Percentiles rank a stretch among this genome's conserved stretches.
phyloP scores from a whole-genome alignment of 2,329 filamentous ascomycete genomes.

The Apiospora koreana region DNA sequence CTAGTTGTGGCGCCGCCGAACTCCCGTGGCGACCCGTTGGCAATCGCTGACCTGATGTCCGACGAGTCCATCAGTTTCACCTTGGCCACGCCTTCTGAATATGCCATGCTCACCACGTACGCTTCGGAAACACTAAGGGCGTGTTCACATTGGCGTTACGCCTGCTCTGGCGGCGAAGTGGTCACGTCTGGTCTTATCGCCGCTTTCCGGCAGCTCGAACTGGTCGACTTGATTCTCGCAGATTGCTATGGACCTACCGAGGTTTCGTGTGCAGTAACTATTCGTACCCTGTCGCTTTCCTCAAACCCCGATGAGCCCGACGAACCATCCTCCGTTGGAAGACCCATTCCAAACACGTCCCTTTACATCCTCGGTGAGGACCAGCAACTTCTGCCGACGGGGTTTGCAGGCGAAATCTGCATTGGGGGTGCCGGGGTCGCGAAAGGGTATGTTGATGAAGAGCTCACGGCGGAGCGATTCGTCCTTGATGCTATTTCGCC shows the following conservation, averaged over 20 bases:
- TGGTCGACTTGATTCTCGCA: constrained; percentile 14
- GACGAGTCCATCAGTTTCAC: constrained; percentile 35
- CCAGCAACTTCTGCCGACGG: constrained; percentile 27
- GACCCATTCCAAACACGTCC: constrained; percentile 21
- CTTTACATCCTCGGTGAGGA: neutral
- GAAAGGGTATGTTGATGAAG: neutral
- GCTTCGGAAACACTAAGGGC: neutral
- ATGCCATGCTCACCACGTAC: constrained; percentile 19
- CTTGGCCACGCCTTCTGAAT: constrained; percentile 40
- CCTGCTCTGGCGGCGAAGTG: neutral
- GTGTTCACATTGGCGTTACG: neutral
- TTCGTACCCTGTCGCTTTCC: constrained; percentile 22
- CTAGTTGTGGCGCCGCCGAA: constrained; percentile 28
- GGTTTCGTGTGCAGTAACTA: constrained; percentile 14
- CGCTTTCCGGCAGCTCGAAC: neutral
- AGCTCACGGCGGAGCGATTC: neutral
- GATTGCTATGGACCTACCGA: constrained; percentile 23
- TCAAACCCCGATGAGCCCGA: constrained; percentile 18
- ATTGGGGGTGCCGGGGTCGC: constrained; percentile 7
- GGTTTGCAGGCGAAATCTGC: neutral
- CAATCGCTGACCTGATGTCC: constrained; percentile 35
- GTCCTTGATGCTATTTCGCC: neutral
- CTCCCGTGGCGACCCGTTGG: constrained; percentile 33
- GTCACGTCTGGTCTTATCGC: neutral
- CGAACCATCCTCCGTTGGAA: constrained; percentile 27